Base-by-base conservation (phyloP, 345 rosid genomes). In the Turritis glabra region DNA sequence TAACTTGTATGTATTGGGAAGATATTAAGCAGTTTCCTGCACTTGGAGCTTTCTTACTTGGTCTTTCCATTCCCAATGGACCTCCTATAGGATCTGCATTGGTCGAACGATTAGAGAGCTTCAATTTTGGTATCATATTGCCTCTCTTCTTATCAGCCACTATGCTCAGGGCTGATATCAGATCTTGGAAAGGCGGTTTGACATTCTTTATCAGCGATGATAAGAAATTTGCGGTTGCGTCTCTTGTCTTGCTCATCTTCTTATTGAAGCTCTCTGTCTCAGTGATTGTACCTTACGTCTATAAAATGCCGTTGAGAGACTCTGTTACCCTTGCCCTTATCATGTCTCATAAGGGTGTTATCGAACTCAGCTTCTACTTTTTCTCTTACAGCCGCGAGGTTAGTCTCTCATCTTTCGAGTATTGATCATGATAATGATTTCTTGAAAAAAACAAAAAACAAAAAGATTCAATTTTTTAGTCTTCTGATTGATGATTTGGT, bases 11-110 rank as follows among this genome's bases (percentile, higher is more conserved):
- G 8, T 72, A 44, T 19, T 32, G 75, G 52, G 2, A 57, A 23
- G 0, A n/a, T 3, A 3, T 64, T 14, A n/a, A 21, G 0, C 83
- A 77, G 46, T 29, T 74, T 55, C 58, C 82, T 25, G 29, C 84
- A 3, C 53, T 82, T 46, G 89, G 87, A 33, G 79, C 83, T 5
- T 77, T 78, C 41, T 21, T 81, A 12, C 46, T 84, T 1, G 87
- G 89, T 14, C 58, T 84, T 3, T 57, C 79, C 5, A 78, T 86
- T 1, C 89, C 89, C 0, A 79, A 69, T n/a, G 89, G 89, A 4
- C 87, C 89, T 7, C 87, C 87, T 2, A 26, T 86, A 23, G 87
- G 87, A 27, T 82, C 87, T 17, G 84, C 77, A 1, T 46, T 86
- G 50, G 64, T 74, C 2, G 68, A 80, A 22, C 70, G 78, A 30